Percentiles rank a stretch among this genome's conserved stretches.
These are phyloP conservation scores for Anisodus tanguticus DNA, from an alignment of 257 asterid species.

Conservation along the genomic window DNA sequence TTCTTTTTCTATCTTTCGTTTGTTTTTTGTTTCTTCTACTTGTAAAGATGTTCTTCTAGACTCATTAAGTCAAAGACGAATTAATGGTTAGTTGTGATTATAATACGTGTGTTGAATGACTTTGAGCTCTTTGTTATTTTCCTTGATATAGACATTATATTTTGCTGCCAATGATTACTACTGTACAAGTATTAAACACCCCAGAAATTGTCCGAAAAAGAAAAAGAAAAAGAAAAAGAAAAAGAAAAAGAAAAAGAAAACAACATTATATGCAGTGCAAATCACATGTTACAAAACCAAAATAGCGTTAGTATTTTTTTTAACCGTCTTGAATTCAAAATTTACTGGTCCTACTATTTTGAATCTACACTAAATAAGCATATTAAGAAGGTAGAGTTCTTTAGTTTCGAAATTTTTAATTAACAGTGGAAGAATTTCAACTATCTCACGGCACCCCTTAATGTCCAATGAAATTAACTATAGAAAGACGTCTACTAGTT, in stretches of 20 bases:
- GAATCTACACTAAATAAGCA: no score
- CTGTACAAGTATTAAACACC: neutral
- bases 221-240: no score
- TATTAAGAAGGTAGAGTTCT: no score
- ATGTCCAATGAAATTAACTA: neutral
- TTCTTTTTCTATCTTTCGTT: no score
- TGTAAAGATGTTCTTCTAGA: no score
- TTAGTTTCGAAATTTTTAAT: no score
- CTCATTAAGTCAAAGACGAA: neutral
- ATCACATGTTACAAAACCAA: neutral
- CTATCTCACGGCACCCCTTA: no score
- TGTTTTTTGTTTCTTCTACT: no score
- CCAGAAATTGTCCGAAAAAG: neutral
- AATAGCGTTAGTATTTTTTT: neutral
- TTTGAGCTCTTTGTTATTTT: neutral
- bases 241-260: neutral
- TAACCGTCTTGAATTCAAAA: no score
- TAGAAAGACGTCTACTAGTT: neutral
- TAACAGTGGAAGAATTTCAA: no score
- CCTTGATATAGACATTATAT: slow-evolving; percentile 13
- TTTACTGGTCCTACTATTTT: no score
- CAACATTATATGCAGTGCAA: neutral
- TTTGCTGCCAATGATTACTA: neutral
- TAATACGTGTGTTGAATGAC: neutral
- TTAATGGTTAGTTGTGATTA: neutral